phyloP scores from a whole-genome alignment of 345 rosid species.

The Aquilaria malaccensis region DNA sequence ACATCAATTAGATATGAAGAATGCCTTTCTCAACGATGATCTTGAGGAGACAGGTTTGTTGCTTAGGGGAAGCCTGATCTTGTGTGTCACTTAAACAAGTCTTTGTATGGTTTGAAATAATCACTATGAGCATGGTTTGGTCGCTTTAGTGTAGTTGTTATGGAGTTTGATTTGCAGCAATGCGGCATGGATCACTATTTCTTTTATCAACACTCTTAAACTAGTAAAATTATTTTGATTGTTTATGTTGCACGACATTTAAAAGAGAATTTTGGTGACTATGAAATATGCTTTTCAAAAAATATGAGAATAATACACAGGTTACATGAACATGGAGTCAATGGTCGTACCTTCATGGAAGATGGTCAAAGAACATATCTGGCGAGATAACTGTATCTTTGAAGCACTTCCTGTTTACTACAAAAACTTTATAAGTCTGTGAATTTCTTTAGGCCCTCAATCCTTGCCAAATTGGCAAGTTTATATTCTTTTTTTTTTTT shows the following conservation, averaged over 20 bases:
- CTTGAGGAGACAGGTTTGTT: no score
- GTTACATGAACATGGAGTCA: background rate
- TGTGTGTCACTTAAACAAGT: no score
- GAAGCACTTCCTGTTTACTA: constrained; percentile 60
- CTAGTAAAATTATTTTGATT: no score
- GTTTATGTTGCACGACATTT: constrained; percentile 39
- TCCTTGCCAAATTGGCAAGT: constrained; percentile 46
- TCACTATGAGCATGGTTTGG: no score
- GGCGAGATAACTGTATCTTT: constrained; percentile 72
- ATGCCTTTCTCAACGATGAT: no score
- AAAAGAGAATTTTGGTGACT: constrained; percentile 9
- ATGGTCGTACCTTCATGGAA: constrained; percentile 82
- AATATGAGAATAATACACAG: background rate
- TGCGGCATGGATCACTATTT: no score
- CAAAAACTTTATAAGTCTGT: constrained; percentile 44
- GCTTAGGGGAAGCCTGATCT: no score
- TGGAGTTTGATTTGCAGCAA: no score
- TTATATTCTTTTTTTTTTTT: constrained; percentile 23
- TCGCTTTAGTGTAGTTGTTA: no score
- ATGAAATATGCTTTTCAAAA: background rate
- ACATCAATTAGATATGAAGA: no score
- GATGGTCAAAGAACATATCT: constrained; percentile 90
- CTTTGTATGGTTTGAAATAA: no score
- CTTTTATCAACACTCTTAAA: no score
- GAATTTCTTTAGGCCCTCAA: constrained; percentile 31